Base-by-base conservation (phyloP, 306 rosid genomes). In the Sicyos edulis region DNA sequence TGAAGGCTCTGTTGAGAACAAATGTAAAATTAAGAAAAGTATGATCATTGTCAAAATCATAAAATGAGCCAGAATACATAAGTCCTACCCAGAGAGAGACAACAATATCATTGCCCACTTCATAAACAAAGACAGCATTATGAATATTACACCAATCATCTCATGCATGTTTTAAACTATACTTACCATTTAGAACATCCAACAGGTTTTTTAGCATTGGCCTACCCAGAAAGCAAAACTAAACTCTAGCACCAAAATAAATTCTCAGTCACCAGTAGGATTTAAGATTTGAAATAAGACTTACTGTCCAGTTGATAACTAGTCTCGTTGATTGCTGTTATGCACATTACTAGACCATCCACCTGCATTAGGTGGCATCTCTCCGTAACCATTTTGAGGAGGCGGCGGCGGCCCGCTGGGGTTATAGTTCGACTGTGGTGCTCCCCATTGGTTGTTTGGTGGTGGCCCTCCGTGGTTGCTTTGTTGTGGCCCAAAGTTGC, bases 271-370 rank as follows among this genome's bases (percentile, higher is more conserved):
- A 22, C 55, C 13, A 66, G 37, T 7, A 45, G 56, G 20, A 44
- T 67, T 67, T 67, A 3, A 47, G 55, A 6, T 21, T 67, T 7
- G 40, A 67, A 47, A 17, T 55, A 67, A 47, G 40, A 37, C 56
- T 79, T 82, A 78, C 83, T 66, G 69, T 50, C 65, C 42, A 83
- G 85, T 6, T 70, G 57, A 74, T 74, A 76, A 72, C 84, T 77
- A 76, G 32, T 57, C 78, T 80, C 83, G 65, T 79, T 59, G 84
- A 67, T 79, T 26, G 29, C 3, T 75, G 45, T 64, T 79, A 24
- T 87, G 82, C 75, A 73, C 69, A 78, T 80, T 75, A 57, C 65
- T 75, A 14, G 85, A 72, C 96, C 93, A 86, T 53, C 85, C 87
- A 21, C 80, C 82, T 68, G 61, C 78, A 24, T 59, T 73, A 44